Evolutionary conservation across 208 protist genomes (phyloP).

Genomic region (Trichomonas gallinae): DNA sequence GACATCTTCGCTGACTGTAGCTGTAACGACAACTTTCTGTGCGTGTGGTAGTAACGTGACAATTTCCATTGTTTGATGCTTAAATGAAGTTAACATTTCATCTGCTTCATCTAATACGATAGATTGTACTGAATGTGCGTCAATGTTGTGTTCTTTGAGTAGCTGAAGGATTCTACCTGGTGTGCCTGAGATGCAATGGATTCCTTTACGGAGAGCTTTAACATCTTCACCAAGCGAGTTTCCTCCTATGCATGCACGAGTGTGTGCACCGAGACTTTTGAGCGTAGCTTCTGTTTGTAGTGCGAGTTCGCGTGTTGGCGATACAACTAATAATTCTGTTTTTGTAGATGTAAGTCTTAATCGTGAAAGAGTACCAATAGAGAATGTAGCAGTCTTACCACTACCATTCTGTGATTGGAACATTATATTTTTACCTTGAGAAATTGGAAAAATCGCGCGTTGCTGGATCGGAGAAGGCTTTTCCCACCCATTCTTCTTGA

Average conservation of each 20-base stretch:
- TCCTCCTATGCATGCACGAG: conserved; percentile 60
- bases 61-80: neutral
- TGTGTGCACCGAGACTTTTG: neutral
- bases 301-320: conserved; percentile 22
- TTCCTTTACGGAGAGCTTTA: conserved; percentile 61
- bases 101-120: conserved; percentile 95
- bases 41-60: neutral
- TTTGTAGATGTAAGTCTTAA: neutral
- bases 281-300: neutral
- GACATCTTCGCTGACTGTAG: conserved; percentile 90
- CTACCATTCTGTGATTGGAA: conserved; percentile 75
- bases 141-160: conserved; percentile 62
- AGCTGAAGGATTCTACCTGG: conserved; percentile 59
- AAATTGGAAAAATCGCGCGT: conserved; percentile 80
- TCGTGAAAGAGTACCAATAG: neutral
- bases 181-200: conserved; percentile 63
- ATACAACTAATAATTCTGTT: conserved; percentile 2
- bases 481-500: conserved; percentile 60
- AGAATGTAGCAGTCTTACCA: conserved; percentile 94
- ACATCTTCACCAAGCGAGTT: conserved; percentile 82
- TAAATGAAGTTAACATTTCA: conserved; percentile 74
- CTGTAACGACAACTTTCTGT: conserved; percentile 79
- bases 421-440: conserved; percentile 77
- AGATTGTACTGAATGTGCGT: conserved; percentile 59
- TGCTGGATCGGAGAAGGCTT: conserved; percentile 91